phyloP scores from a whole-genome alignment of 2,329 filamentous ascomycete species.

The Leptographium radiaticola region DNA sequence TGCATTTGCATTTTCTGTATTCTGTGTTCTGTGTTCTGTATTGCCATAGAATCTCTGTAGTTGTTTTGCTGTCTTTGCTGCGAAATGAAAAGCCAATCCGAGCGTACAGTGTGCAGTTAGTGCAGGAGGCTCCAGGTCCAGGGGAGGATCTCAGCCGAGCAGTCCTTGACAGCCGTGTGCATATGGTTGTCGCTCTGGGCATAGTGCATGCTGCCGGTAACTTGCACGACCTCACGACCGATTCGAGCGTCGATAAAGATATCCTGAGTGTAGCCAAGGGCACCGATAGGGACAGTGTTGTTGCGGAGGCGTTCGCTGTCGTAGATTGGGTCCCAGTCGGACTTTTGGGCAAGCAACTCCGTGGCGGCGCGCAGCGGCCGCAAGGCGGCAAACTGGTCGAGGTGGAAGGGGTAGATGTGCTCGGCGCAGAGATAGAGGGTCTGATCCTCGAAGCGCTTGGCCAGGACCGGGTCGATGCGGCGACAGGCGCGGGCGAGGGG shows the following conservation, averaged over 20 bases:
- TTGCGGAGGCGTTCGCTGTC: constrained; percentile 2
- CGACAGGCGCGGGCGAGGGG: not conserved
- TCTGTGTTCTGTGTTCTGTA: too few relatives aligned
- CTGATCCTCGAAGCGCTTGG: not conserved
- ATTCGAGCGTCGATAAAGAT: constrained; percentile 8
- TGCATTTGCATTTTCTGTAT: too few relatives aligned
- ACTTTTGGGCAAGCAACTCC: constrained; percentile 4
- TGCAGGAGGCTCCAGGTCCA: not conserved
- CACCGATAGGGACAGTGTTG: constrained; percentile 9
- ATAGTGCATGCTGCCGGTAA: not conserved
- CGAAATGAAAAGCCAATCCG: too few relatives aligned
- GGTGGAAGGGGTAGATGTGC: constrained; percentile 14
- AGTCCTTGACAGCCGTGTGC: constrained; percentile 11
- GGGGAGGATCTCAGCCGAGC: not conserved
- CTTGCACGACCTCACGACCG: not conserved
- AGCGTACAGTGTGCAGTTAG: too few relatives aligned
- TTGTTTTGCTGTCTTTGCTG: too few relatives aligned
- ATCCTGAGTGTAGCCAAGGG: constrained; percentile 8
- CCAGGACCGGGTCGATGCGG: not conserved
- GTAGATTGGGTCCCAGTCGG: constrained; percentile 7
- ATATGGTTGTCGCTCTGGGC: not conserved
- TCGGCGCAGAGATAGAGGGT: constrained; percentile 13
- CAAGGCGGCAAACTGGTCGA: constrained; percentile 9
- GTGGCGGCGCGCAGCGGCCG: constrained; percentile 2
- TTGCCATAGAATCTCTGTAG: too few relatives aligned